Evolutionary conservation across 805 yeast species (phyloP), one percentile per base, ranked within the genome.

Genomic region (Nakazawaea ambrosiae): DNA sequence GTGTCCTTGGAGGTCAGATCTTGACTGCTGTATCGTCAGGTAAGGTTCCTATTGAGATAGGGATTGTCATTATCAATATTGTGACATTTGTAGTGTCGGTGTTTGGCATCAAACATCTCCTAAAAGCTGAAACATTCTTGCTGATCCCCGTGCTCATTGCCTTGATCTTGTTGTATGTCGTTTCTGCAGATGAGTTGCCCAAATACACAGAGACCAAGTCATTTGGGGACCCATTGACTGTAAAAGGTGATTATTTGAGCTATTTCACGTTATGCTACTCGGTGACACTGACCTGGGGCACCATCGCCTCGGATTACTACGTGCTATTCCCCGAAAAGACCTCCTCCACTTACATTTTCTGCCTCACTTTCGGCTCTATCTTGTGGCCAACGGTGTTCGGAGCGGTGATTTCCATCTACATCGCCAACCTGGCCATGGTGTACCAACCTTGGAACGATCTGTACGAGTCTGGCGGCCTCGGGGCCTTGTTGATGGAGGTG

Each of bases 261-360:
- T 83, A 77, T 56, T 83, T 86, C 49, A 71, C 87, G 1, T 65
- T 85, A 39, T 68, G 79, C 31, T 84, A 83, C 50, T 78, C 95
- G 20, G 78, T 81, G 33, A 85, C 95, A 3, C 73, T 86, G 3
- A 84, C 96, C 1, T 87, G 96, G 96, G 89, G 94, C 31, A 80
- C 89, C 2, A 73, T 84, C 43, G 85, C 95, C 0, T 69, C 89
- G 0, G 96, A 87, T 58, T 87, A 87, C 56, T 84, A 84, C 55
- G 74, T 87, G 34, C 65, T 85, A 35, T 77, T 86, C 48, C 95
- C 95, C 1, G 90, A 82, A 49, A 64, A 68, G 28, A 73, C 85
- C 1, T 68, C 82, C 2, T 73, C 74, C 38, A 43, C 55, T 37
- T 69, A 68, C 41, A 64, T 81, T 2, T 82, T 78, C 49, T 17